Base-by-base conservation (phyloP, 805 yeast species). In the Nakazawaea holstii region DNA sequence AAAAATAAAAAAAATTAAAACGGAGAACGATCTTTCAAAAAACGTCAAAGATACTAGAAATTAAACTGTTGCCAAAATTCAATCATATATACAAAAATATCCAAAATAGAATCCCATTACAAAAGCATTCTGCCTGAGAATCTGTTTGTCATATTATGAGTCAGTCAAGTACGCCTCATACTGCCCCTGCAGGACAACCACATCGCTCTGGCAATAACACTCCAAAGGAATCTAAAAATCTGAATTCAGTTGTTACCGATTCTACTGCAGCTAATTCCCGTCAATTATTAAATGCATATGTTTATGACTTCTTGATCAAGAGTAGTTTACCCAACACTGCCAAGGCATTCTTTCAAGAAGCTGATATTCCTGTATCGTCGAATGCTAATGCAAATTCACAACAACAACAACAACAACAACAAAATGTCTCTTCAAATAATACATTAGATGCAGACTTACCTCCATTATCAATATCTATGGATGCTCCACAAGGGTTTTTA, bases 401-500 rank as follows among this genome's bases (percentile, higher is more conserved):
- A 6, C 17, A 39, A 37, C 17, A 38, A 41, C 35, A 44, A 28
- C 32, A 40, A 41, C 14, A 35, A 37, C 24, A 35, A 43, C 8
- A 37, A 37, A 14, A 30, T 33, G n/a, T 17, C 52, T 24, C 36
- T n/a, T n/a, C 36, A 5, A 8, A 10, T 13, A 41, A 45, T 32
- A 15, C 43, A 9, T 41, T 31, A n/a, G 51, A 42, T 17, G 39
- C 67, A 48, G 76, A 73, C 43, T 60, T 80, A 8, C 80, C 84
- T 1, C 68, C 69, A 13, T 60, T 79, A 32, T 66, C 69, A 20
- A 72, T 82, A 58, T 69, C 80, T 9, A 77, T 86, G 75, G 94
- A 89, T 59, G 84, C 95, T 2, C 94, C 95, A 0, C 87, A 84
- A 56, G 94, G 96, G 6, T 90, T 88, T 58, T 67, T 90, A 24